These are phyloP conservation scores for Taxawa tesnikishii DNA, from an alignment of 2,329 filamentous ascomycete genomes.

Conservation along the genomic window DNA sequence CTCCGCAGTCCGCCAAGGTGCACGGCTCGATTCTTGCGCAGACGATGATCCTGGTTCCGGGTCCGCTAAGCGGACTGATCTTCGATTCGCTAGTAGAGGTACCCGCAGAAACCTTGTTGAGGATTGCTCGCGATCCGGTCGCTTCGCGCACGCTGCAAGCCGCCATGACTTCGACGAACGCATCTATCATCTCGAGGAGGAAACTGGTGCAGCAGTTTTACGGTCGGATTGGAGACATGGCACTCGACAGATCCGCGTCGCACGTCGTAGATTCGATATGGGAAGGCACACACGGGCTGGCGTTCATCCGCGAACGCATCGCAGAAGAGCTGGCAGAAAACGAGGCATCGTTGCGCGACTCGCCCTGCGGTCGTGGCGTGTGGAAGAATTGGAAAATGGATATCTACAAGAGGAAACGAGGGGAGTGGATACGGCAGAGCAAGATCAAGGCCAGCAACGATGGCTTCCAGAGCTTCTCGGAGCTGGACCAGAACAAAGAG, in stretches of 20 bases:
- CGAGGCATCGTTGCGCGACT: slow-evolving; percentile 51
- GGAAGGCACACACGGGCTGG: slow-evolving; percentile 49
- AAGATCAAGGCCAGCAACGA: slow-evolving; percentile 40
- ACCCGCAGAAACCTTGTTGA: slow-evolving; percentile 39
- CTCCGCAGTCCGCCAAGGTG: slow-evolving; percentile 18
- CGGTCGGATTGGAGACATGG: slow-evolving; percentile 47
- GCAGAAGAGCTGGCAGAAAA: slow-evolving; percentile 49
- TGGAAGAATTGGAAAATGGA: slow-evolving; percentile 69
- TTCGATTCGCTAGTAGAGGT: slow-evolving; percentile 45
- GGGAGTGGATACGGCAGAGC: slow-evolving; percentile 52
- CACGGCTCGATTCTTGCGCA: slow-evolving; percentile 78
- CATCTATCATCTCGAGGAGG: slow-evolving; percentile 45
- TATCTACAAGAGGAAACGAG: slow-evolving; percentile 49
- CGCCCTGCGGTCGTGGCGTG: slow-evolving; percentile 51
- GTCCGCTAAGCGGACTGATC: slow-evolving; percentile 55
- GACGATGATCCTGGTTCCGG: slow-evolving; percentile 63
- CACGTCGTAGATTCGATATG: slow-evolving; percentile 58
- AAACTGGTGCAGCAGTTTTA: slow-evolving; percentile 53
- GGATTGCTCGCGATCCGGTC: slow-evolving; percentile 51
- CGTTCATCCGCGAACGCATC: slow-evolving; percentile 56
- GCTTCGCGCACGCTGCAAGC: slow-evolving; percentile 53
- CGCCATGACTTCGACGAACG: slow-evolving; percentile 42
- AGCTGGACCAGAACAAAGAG: slow-evolving; percentile 22
- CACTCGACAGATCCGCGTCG: slow-evolving; percentile 50
- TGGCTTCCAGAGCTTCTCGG: slow-evolving; percentile 37